Base-by-base conservation (phyloP, 2,329 filamentous ascomycete genomes). In the Gyromitra esculenta region DNA sequence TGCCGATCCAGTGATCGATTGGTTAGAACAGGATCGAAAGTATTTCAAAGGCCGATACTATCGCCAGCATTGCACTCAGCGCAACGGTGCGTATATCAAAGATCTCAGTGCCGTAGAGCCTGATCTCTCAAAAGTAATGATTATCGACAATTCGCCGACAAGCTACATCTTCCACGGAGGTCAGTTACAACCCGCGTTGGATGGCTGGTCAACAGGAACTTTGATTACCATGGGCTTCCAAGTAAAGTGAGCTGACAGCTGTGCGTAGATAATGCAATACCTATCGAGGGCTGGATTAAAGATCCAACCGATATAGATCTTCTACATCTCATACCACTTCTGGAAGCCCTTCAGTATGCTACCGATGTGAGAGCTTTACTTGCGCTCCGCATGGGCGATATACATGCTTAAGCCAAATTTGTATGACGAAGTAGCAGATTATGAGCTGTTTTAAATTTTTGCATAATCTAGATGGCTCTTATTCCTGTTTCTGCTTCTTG, bases 131-230 rank as follows among this genome's bases (percentile, higher is more conserved):
- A 96, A 94, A 85, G 96, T 99, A 77, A 97, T 98, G 92, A 99
- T 99, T 83, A 87, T 99, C 84, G 96, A 99, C 85, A 99, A 99
- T 83, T 97, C 94, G 84, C 96, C 96, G 71, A 89, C 97, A 86
- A 97, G 94, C 85, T 99, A 98, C 85, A 92, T 97, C 85, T 98
- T 98, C 85, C 95, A 98, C 83, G 94, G 97, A 90, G 95, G 96
- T 96, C 85, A 82, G 88, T 82, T 73, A 64, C 11, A 11, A 11
- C 21, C 39, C 25, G 11, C 1, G 1, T n/a, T 21, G 13, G 2
- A 7, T 39, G 48, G 37, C 41, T 18, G 13, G 60, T 56, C 52
- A 72, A 37, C 70, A 43, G n/a, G 11, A n/a, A 35, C 15, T n/a
- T 21, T 43, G 35, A 56, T 64, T 75, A 37, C 73, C 73, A 68